These are phyloP conservation scores for Proliferodiscus dingleyae DNA, from an alignment of 2,329 filamentous ascomycete genomes.

Conservation along the genomic window DNA sequence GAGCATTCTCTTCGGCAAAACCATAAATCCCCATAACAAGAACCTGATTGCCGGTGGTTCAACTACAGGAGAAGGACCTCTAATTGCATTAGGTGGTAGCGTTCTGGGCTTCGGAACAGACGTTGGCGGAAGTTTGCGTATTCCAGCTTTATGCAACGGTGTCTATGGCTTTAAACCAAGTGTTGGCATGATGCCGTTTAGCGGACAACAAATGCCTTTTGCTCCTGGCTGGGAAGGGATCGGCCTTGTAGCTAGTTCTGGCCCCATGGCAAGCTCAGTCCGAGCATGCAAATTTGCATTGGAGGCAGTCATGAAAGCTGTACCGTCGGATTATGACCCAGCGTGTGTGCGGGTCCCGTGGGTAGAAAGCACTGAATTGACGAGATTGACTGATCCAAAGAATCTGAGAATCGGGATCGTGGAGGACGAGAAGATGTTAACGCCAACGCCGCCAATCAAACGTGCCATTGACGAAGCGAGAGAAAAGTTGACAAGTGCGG, in stretches of 20 bases:
- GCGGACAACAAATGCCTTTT: slow-evolving; percentile 10
- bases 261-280: slow-evolving; percentile 11
- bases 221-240: not conserved
- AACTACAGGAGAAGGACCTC: slow-evolving; percentile 55
- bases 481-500: slow-evolving; percentile 25
- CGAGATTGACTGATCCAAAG: slow-evolving; percentile 3
- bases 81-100: slow-evolving; percentile 38
- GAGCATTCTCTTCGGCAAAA: slow-evolving; percentile 53
- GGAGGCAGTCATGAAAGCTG: slow-evolving; percentile 4
- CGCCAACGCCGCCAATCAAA: slow-evolving; percentile 31
- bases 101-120: slow-evolving; percentile 39
- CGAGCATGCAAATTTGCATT: slow-evolving; percentile 7
- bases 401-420: slow-evolving; percentile 30
- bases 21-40: slow-evolving; percentile 47
- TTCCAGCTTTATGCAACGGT: slow-evolving; percentile 33
- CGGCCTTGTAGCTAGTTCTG: slow-evolving; percentile 5
- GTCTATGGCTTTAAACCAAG: slow-evolving; percentile 27
- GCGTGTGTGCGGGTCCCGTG: slow-evolving; percentile 1
- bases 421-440: slow-evolving; percentile 27
- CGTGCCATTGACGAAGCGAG: slow-evolving; percentile 27
- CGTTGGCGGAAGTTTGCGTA: slow-evolving; percentile 38
- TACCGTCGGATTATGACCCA: not conserved
- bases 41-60: slow-evolving; percentile 54
- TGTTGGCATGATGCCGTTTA: slow-evolving; percentile 8
- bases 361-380: slow-evolving; percentile 20